These are phyloP conservation scores for Gnomoniopsis smithogilvyi DNA, from an alignment of 2,329 filamentous ascomycete species.

Conservation along the genomic window DNA sequence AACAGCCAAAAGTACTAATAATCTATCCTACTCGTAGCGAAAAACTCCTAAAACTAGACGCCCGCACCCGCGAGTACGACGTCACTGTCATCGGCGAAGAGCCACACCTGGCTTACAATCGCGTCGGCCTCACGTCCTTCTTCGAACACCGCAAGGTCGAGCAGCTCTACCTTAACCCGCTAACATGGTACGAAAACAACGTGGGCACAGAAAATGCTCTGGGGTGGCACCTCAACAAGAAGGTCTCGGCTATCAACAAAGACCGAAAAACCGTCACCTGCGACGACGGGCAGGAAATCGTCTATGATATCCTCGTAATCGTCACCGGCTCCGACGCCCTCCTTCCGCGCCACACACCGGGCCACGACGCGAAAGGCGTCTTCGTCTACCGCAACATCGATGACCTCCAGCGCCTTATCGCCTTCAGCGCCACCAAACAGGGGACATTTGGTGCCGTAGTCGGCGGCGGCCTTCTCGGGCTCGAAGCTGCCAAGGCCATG, in stretches of 20 bases:
- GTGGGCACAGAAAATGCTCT: slow-evolving; percentile 59
- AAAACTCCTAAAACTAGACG: slow-evolving; percentile 83
- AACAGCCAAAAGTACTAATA: background rate
- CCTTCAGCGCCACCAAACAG: slow-evolving; percentile 64
- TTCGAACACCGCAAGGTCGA: slow-evolving; percentile 84
- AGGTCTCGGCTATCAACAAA: slow-evolving; percentile 65
- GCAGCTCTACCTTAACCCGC: slow-evolving; percentile 82
- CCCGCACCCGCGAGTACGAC: slow-evolving; percentile 70
- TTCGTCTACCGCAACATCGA: slow-evolving; percentile 88
- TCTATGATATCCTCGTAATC: slow-evolving; percentile 78
- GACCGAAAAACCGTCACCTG: slow-evolving; percentile 65
- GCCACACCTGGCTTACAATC: slow-evolving; percentile 83
- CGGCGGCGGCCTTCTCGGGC: slow-evolving; percentile 77
- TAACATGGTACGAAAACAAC: slow-evolving; percentile 75
- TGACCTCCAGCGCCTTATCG: slow-evolving; percentile 74
- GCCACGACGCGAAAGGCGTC: slow-evolving; percentile 75
- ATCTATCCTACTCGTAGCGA: slow-evolving; percentile 52
- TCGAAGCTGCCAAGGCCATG: slow-evolving; percentile 91
- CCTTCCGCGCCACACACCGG: slow-evolving; percentile 67
- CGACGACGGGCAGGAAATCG: slow-evolving; percentile 63
- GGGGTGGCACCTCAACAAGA: slow-evolving; percentile 69
- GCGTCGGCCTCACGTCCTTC: slow-evolving; percentile 84
- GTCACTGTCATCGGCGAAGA: slow-evolving; percentile 87
- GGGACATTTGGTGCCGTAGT: slow-evolving; percentile 73
- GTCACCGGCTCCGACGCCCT: slow-evolving; percentile 85